A percentile compares a stretch with the other conserved stretches of the same genome.
These are phyloP conservation scores for Neostapfia colusana DNA, from an alignment of 176 grass and related monocot genomes.

Conservation along the genomic window DNA sequence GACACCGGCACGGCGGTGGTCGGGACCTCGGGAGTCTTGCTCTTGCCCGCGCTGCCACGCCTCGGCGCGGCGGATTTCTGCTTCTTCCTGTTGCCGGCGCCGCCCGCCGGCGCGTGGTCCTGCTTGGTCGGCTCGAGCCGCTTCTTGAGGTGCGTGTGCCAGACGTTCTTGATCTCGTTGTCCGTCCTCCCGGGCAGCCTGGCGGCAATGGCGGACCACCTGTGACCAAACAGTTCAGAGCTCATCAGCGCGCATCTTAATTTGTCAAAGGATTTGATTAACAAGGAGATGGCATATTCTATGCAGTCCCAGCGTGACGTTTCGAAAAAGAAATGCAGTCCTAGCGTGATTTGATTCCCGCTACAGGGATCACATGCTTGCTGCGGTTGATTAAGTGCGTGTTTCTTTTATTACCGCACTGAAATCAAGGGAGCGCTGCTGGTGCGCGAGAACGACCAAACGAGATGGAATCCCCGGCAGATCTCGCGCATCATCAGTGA, in stretches of 20 bases:
- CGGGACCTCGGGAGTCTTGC: background rate
- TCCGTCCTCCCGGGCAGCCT: slow-evolving; percentile 74
- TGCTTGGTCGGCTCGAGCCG: slow-evolving; percentile 34
- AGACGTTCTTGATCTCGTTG: slow-evolving; percentile 97
- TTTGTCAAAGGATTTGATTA: background rate
- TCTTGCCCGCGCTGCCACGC: slow-evolving; percentile 13
- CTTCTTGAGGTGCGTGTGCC: slow-evolving; percentile 96
- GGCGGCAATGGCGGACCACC: slow-evolving; percentile 87
- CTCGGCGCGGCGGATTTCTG: slow-evolving; percentile 17
- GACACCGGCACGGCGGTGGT: slow-evolving; percentile 34
- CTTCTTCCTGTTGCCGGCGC: slow-evolving; percentile 8
- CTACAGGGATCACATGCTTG: background rate
- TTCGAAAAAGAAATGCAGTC: too few relatives aligned
- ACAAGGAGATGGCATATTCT: background rate
- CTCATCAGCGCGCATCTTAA: slow-evolving; percentile 3
- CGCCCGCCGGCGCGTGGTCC: slow-evolving; percentile 11
- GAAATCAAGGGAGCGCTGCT: slow-evolving; percentile 20
- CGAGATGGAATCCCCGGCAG: slow-evolving; percentile 44
- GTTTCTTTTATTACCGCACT: slow-evolving; percentile 33
- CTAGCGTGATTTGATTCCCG: slow-evolving; percentile 44
- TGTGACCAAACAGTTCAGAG: slow-evolving; percentile 24
- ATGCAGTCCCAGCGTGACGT: slow-evolving; percentile 8
- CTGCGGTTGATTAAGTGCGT: background rate
- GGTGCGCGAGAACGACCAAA: slow-evolving; percentile 13
- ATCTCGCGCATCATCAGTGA: slow-evolving; percentile 47